Evolutionary conservation across 768 basidiomycete species (phyloP).

Genomic region (Lentinula boryana): DNA sequence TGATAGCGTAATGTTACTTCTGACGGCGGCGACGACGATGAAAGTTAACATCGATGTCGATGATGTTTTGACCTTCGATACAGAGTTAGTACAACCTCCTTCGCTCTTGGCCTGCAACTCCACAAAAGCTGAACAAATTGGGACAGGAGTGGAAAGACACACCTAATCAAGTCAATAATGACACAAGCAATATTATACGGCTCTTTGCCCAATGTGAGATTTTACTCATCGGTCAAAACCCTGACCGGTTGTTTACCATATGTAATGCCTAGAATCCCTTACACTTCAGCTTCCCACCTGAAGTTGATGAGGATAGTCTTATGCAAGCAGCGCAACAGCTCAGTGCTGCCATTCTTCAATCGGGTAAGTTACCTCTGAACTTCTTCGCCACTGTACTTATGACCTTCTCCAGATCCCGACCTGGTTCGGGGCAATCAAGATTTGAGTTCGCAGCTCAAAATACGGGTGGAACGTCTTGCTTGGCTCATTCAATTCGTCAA

Average conservation of each 20-base stretch:
- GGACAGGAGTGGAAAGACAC: constrained; percentile 45
- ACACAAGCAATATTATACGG: constrained; percentile 81
- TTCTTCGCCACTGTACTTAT: not conserved
- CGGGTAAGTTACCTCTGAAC: constrained; percentile 39
- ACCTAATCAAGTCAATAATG: constrained; percentile 73
- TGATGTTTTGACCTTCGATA: constrained; percentile 52
- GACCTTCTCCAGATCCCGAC: constrained; percentile 41
- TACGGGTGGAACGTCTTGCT: constrained; percentile 67
- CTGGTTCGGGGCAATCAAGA: constrained; percentile 75
- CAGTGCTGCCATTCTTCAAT: constrained; percentile 64
- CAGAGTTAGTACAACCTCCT: constrained; percentile 42
- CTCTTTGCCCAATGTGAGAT: constrained; percentile 51
- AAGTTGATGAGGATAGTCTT: constrained; percentile 70
- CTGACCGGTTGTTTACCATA: not conserved
- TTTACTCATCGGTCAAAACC: not conserved
- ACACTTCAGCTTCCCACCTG: constrained; percentile 75
- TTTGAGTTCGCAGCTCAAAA: constrained; percentile 68
- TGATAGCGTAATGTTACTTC: constrained; percentile 45
- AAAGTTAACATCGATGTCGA: constrained; percentile 57
- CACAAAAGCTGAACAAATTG: not conserved
- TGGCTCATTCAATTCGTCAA: constrained; percentile 90
- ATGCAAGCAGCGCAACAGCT: constrained; percentile 78
- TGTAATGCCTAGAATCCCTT: constrained; percentile 54
- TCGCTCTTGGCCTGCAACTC: not conserved
- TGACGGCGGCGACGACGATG: constrained; percentile 69